Evolutionary conservation across 2,329 filamentous ascomycete genomes (phyloP), one percentile per base, ranked within the genome.

Genomic region (Fusarium buxicola): DNA sequence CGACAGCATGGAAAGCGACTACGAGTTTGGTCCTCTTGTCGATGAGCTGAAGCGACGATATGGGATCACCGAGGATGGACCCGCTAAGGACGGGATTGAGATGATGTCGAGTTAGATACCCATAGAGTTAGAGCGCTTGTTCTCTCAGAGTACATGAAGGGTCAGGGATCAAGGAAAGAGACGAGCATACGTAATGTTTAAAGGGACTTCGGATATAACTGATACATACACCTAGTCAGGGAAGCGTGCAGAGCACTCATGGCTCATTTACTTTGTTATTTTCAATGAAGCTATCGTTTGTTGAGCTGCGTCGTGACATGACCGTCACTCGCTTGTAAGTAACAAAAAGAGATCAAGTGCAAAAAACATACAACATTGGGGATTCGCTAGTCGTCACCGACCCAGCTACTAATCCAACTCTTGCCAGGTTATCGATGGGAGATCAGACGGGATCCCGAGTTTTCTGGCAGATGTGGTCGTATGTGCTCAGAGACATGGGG

Each of bases 1-100:
- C 68, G 86, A 87, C 41, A 84, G 81, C 65, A 80, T 81, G 56
- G 82, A 85, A 60, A 89, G 90, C 69, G 86, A 91, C 55, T 96
- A 90, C 72, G 81, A 84, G 12, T 80, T 91, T 69, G 90, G 90
- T 0, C 83, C 83, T 5, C 79, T 87, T 4, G 81, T 94, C 4
- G 76, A 84, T 27, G 73, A 81, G 25, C 71, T 92, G 52, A 85
- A 83, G 66, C 76, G 72, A 41, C 75, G 82, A 9, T 72, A 72
- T 30, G 72, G 69, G 25, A 52, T 75, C 27, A 54, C 58, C 10
- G 55, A 67, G 16, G 30, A 31, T 5, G 54, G 40, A 10, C 15
- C 47, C 9, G 61, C 50, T 11, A 62, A 55, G 18, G 53, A 56
- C 11, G 60, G 60, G 12, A 69, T 58, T 44, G 66, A 65, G 47